phyloP scores from a whole-genome alignment of 2,329 filamentous ascomycete species.

The Cercospora citrullina region DNA sequence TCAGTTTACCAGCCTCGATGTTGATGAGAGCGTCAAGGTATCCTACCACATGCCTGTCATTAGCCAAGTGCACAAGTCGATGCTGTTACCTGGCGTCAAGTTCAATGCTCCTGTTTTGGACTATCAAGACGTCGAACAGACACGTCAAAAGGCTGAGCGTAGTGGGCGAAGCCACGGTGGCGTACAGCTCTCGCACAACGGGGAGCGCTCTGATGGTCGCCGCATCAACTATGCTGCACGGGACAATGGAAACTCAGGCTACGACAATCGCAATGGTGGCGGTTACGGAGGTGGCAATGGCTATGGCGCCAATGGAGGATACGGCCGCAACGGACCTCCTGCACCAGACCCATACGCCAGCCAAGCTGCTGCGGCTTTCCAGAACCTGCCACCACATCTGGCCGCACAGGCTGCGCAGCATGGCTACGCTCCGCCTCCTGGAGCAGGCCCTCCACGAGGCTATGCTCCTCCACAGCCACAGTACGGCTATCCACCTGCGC shows the following conservation, averaged over 20 bases:
- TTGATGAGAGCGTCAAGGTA: constrained; percentile 85
- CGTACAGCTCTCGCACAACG: constrained; percentile 57
- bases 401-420: constrained; percentile 39
- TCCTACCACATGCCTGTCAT: constrained; percentile 79
- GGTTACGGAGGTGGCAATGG: constrained; percentile 29
- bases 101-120: constrained; percentile 72
- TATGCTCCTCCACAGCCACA: constrained; percentile 19
- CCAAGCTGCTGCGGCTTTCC: constrained; percentile 29
- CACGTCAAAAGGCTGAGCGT: constrained; percentile 65
- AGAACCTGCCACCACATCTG: constrained; percentile 37
- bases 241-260: constrained; percentile 31
- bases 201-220: constrained; percentile 48
- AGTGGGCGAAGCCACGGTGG: constrained; percentile 71
- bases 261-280: constrained; percentile 24
- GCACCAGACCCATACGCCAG: constrained; percentile 19
- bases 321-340: constrained; percentile 24
- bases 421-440: constrained; percentile 31
- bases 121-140: constrained; percentile 70
- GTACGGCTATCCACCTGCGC: constrained; percentile 31
- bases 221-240: constrained; percentile 56
- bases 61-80: constrained; percentile 80
- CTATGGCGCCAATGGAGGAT: constrained; percentile 31
- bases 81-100: constrained; percentile 82
- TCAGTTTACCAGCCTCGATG: constrained; percentile 67
- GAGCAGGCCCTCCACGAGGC: constrained; percentile 22